Evolutionary conservation across 106 monocot species (phyloP), one percentile per base, ranked within the genome.

Genomic region (Phalaenopsis equestris): DNA sequence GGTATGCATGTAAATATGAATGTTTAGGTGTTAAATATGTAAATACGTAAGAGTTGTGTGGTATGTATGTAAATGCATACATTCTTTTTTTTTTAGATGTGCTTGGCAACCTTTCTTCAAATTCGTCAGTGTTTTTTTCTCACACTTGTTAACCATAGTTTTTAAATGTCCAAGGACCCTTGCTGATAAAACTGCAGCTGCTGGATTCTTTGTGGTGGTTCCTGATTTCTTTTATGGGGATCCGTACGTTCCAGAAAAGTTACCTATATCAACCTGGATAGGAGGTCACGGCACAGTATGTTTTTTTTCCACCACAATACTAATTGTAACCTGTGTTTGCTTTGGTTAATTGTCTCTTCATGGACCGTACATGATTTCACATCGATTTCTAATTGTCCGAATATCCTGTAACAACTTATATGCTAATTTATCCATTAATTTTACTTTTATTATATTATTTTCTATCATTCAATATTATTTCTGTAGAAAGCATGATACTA

Each of bases 171-270:
- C 11, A 70, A 76, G 76, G 76, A 76, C 8, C 10, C 49, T 76
- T 48, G 76, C 76, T 11, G 76, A 91, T 47, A 93, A 89, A 86
- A 84, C 84, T 65, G 89, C 87, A 41, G 87, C 84, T 14, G 19
- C 78, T 68, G 93, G 93, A 70, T 93, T 89, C 75, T 91, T 75
- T 83, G 91, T 87, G 41, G 83, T 91, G 55, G 93, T 87, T 67
- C 93, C 93, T 86, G 93, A 93, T 77, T 91, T 93, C 72, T 81
- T 91, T 4, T 72, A 89, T 49, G 93, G 91, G 76, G 91, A 91
- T 81, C 86, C 86, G 48, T 82, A 43, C 72, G 75, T 24, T 30
- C 78, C 64, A 72, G 58, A 85, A 19, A 81, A 46, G 65, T 6
- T 81, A 57, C 80, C 88, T 21, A 18, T 88, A 37, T 3, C 36